phyloP scores from a whole-genome alignment of 2,329 filamentous ascomycete genomes.

The Botrytis medusae region DNA sequence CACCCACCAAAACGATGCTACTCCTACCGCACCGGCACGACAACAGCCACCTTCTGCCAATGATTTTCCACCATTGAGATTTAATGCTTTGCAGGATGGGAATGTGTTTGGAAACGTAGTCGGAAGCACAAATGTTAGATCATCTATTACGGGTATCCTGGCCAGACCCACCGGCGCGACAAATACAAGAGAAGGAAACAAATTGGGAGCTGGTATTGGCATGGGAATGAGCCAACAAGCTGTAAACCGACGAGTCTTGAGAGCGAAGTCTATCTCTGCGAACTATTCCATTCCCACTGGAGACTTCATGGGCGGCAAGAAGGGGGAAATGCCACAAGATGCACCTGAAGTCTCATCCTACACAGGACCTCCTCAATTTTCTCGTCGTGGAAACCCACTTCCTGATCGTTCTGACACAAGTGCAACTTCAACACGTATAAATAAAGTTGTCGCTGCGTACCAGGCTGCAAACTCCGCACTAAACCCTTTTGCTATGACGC shows the following conservation, averaged over 20 bases:
- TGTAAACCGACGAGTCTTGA: neutral
- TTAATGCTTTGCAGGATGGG: neutral
- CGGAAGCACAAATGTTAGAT: neutral
- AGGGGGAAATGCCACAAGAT: neutral
- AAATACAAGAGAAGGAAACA: neutral
- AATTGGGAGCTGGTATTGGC: neutral
- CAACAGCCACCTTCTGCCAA: neutral
- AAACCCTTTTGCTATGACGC: neutral
- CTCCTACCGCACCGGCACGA: neutral
- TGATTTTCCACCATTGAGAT: neutral
- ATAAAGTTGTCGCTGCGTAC: neutral
- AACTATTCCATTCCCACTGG: neutral
- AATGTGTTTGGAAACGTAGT: neutral
- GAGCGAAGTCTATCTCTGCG: neutral
- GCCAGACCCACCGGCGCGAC: neutral
- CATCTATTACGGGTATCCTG: neutral
- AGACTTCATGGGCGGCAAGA: neutral
- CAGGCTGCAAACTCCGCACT: neutral
- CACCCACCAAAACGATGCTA: neutral
- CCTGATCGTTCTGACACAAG: neutral
- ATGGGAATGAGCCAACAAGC: neutral
- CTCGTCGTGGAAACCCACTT: neutral
- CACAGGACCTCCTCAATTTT: neutral
- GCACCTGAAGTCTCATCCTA: neutral
- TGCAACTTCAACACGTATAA: neutral